Base-by-base conservation (phyloP, 768 basidiomycete genomes). In the Lactarius akahatsu region DNA sequence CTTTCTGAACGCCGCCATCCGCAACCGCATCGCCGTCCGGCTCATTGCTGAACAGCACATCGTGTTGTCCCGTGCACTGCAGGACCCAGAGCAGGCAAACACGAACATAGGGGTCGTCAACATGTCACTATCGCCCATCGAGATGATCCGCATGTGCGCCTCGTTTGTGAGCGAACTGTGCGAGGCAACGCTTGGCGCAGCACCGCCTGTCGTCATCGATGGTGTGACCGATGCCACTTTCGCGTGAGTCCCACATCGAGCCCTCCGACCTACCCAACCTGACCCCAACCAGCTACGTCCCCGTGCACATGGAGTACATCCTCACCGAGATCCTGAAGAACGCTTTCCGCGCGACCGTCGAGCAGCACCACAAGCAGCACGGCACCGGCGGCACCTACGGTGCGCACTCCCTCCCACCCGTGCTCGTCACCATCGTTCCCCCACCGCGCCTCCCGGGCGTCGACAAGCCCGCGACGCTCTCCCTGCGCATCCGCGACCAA, bases 41-140 rank as follows among this genome's bases (percentile, higher is more conserved):
- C 79, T 96, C 63, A 91, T 95, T 66, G 94, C 92, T 45, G 94
- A 96, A 75, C 94, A 96, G 72, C 94, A 96, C 74, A 91, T 96
- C 43, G 86, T 91, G 10, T 80, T 96, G 52, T 90, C 93, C 1
- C 86, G 85, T 63, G 87, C 87, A 1, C 74, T 93, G 65, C 78
- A 81, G 56, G 76, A 79, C 41, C 78, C 71, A 7, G 67, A 80
- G 32, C 70, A 73, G 30, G 68, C 75, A 40, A 73, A 78, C 20
- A 79, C 80, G 30, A 80, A 86, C 71, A 80, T 87, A 28, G 94
- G 94, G 30, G 82, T 96, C 11, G 87, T 96, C 43, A 83, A 95
- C 73, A 83, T 84, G 78, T 76, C 79, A 20, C 89, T 90, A 70
- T 91, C 88, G 2, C 91, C 92, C 0, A 80, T 79, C 41, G 79